phyloP scores from a whole-genome alignment of 169 alveolate species.

The Cystoisospora suis region DNA sequence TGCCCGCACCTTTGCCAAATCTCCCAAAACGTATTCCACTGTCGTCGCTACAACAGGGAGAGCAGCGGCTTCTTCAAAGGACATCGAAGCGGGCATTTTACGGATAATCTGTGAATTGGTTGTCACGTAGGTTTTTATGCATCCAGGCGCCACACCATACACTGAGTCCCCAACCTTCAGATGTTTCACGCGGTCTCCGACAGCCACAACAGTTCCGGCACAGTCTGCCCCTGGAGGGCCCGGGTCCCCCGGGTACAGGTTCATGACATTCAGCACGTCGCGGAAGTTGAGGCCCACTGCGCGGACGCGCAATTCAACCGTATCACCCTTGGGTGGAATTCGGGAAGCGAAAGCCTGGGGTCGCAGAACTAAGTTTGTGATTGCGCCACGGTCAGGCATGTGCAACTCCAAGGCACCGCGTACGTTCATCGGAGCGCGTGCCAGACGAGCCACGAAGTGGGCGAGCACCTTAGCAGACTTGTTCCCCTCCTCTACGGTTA shows the following conservation, averaged over 20 bases:
- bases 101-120: conserved; percentile 64
- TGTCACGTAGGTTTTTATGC: conserved; percentile 53
- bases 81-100: conserved; percentile 57
- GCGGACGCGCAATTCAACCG: conserved; percentile 61
- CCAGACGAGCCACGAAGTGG: conserved; percentile 46
- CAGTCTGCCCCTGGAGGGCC: conserved; percentile 82
- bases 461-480: neutral
- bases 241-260: conserved; percentile 82
- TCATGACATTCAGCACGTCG: conserved; percentile 75
- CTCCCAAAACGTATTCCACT: conserved; percentile 73
- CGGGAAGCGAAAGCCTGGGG: conserved; percentile 60
- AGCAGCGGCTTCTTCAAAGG: conserved; percentile 74
- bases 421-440: conserved; percentile 34
- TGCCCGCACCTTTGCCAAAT: conserved; percentile 71
- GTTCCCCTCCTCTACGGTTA: neutral
- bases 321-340: conserved; percentile 40
- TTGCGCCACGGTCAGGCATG: conserved; percentile 69
- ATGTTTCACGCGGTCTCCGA: conserved; percentile 66
- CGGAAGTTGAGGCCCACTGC: conserved; percentile 76
- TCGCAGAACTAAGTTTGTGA: conserved; percentile 61
- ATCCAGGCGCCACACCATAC: conserved; percentile 71
- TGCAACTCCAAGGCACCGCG: conserved; percentile 62
- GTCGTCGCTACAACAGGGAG: conserved; percentile 77
- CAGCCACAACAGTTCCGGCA: conserved; percentile 72
- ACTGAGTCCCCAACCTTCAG: conserved; percentile 70